Evolutionary conservation across 148 eudicot genomes (phyloP), one percentile per base, ranked within the genome.

Genomic region (Cornus suecica): DNA sequence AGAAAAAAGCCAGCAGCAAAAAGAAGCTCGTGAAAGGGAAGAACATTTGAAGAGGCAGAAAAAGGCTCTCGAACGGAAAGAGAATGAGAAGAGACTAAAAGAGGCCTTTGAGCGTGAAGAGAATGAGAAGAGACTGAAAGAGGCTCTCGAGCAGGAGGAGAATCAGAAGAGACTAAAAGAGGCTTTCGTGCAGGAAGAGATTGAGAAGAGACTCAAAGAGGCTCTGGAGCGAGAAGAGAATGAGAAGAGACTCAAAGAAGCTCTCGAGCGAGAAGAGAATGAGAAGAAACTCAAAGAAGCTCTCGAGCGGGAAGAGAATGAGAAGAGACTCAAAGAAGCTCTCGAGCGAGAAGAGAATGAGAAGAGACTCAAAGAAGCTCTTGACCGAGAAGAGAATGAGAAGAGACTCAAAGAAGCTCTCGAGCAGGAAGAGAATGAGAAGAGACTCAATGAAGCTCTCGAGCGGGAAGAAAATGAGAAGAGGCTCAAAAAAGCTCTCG

Each of bases 1-100:
- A 29, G 87, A 81, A 45, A 68, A 72, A 54, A 80, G 77, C 66
- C 77, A 84, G 84, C 68, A 72, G 32, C 37, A 73, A 48, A 72
- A 78, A 14, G 84, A 76, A 67, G 54, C 76, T 77, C 54, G 23
- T 56, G 79, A 79, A 63, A 78, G 70, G 60, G 62, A 80, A 72
- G 66, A 66, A 26, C 65, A 69, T 70, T 72, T 72, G 72, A 79
- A 70, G 73, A 86, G 78, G 45, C 74, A 74, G 41, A 75, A 84
- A 32, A 60, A 72, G 41, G 70, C 62, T 34, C 30, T 22, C 52
- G 32, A 16, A 26, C 32, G 23, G 32, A 82, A 76, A 69, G 78
- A 72, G 58, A 62, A 45, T 51, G 26, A 23, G 61, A 82, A 54
- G 34, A 73, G 25, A 20, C 5, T 24, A 28, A 25, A 66, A 66